A percentile compares a stretch with the other conserved stretches of the same genome.
Evolutionary conservation across 2,329 filamentous ascomycete species (phyloP).

Genomic region (Botrytis squamosa): DNA sequence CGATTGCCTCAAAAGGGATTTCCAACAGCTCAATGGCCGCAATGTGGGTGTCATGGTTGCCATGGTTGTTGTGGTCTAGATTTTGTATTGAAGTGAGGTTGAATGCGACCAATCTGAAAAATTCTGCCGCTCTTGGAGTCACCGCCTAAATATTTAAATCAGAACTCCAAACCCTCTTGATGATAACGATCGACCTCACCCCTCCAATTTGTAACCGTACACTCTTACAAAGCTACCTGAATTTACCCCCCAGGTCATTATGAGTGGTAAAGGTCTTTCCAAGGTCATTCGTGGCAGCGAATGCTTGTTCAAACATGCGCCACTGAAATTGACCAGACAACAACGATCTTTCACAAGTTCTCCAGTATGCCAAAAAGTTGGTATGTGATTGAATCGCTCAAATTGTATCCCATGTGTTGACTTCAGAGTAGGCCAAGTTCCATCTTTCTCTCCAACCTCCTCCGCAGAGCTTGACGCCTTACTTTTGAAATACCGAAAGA

Average conservation of each 20-base stretch:
- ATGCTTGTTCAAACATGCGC: conserved; percentile 25
- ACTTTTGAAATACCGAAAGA: conserved; percentile 54
- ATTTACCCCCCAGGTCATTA: conserved; percentile 11
- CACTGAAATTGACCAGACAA: conserved; percentile 19
- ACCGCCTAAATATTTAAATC: conserved; percentile 13
- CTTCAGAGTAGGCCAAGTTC: conserved; percentile 30
- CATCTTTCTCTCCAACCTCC: conserved; percentile 50
- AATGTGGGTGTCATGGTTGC: conserved; percentile 41
- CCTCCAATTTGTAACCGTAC: background rate
- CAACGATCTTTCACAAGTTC: conserved; percentile 37
- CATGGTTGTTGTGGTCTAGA: conserved; percentile 29
- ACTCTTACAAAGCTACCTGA: background rate
- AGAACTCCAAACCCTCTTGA: background rate
- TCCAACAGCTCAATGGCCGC: conserved; percentile 71
- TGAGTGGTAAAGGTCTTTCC: conserved; percentile 27
- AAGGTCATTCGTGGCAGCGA: conserved; percentile 28
- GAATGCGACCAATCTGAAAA: conserved; percentile 27
- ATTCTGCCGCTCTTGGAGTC: conserved; percentile 24
- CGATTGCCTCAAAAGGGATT: conserved; percentile 59
- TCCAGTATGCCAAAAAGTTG: conserved; percentile 28
- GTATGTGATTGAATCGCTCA: conserved; percentile 25
- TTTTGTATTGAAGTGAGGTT: conserved; percentile 21
- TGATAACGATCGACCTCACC: background rate
- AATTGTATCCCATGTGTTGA: background rate
- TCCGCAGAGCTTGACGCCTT: conserved; percentile 53